A percentile compares a stretch with the other conserved stretches of the same genome.
Conservation (phyloP, 352 stramenopile genomes). For the Pythium biforme region DNA sequence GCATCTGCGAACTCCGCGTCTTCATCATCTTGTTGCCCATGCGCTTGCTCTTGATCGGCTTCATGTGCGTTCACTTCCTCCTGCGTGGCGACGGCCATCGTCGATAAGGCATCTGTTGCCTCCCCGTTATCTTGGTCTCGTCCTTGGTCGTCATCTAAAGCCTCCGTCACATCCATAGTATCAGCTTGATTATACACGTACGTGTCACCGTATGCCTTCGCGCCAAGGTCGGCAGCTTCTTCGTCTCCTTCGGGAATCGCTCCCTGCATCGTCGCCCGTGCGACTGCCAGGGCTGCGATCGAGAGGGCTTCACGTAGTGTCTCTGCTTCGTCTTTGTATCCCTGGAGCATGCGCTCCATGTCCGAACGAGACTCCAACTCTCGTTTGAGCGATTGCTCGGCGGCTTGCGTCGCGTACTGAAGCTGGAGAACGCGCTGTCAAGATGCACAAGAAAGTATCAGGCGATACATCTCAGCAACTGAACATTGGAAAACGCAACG, state of each 20-base stretch:
- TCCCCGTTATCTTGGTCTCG: no score
- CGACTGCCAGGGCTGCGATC: slow-evolving; percentile 63
- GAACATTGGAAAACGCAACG: background rate
- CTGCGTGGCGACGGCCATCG: no score
- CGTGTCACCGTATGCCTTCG: no score
- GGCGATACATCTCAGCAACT: background rate
- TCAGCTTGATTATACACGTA: no score
- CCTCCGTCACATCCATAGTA: no score
- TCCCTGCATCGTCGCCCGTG: slow-evolving; percentile 32
- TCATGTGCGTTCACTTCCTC: no score
- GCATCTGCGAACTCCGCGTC: background rate
- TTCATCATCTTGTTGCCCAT: background rate
- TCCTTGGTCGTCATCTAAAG: no score
- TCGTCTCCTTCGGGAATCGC: background rate
- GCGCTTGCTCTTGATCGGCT: no score
- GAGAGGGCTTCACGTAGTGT: slow-evolving; percentile 73
- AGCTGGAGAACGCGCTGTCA: slow-evolving; percentile 43
- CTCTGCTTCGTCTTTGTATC: slow-evolving; percentile 75
- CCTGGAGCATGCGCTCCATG: slow-evolving; percentile 52
- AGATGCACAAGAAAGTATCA: background rate
- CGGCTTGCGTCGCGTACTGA: slow-evolving; percentile 41
- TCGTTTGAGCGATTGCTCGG: slow-evolving; percentile 55
- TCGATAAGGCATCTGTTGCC: no score
- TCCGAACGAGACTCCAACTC: slow-evolving; percentile 51
- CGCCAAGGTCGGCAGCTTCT: background rate